Evolutionary conservation across 345 rosid species (phyloP), one percentile per base, ranked within the genome.

Genomic region (Bruguiera gymnorhiza): DNA sequence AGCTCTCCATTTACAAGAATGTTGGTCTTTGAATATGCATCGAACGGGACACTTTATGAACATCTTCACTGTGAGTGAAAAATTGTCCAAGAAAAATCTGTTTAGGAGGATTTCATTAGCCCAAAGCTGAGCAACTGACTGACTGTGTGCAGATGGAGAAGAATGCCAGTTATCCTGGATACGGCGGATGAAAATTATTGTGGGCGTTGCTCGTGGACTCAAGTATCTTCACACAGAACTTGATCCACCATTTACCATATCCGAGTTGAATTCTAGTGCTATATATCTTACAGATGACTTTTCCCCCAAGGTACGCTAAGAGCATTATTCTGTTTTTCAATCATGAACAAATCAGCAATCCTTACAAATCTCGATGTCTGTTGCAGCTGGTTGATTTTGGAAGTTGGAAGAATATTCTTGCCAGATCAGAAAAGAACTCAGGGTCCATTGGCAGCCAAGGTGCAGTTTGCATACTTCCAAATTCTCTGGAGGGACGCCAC

Each of bases 261-360:
- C 98, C 48, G 94, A 92, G 79, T 79, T 95, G 64, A 95, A 87
- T 77, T 95, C 99, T 30, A 89, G 82, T 70, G 86, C 99, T 51
- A 89, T 92, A 37, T 95, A 95, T 83, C 96, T 95, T 23, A 92
- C 98, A 7, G 99, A 95, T 63, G 99, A 92, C 74, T 95, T 95
- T 81, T 84, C 88, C 43, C 98, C 99, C 5, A 92, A 92, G 99
- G 99, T 88, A 85, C 30, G 4, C 62, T 24, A 4, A 32, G 43
- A 57, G 13, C 56, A 37, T 68, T 19, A 0, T 23, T 43, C 34
- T 39, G 60, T 24, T 13, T 56, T 56, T 56, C 31, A 56, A 56
- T 24, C 50, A 21, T 56, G 60, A 11, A 56, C 29, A 24, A 24
- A 56, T 13, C 13, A 43, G 50, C 18, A 16, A 10, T 36, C 31